A percentile compares a stretch with the other conserved stretches of the same genome.
Conservation (phyloP, 768 basidiomycete species). For the Rossbeevera mucosa region DNA sequence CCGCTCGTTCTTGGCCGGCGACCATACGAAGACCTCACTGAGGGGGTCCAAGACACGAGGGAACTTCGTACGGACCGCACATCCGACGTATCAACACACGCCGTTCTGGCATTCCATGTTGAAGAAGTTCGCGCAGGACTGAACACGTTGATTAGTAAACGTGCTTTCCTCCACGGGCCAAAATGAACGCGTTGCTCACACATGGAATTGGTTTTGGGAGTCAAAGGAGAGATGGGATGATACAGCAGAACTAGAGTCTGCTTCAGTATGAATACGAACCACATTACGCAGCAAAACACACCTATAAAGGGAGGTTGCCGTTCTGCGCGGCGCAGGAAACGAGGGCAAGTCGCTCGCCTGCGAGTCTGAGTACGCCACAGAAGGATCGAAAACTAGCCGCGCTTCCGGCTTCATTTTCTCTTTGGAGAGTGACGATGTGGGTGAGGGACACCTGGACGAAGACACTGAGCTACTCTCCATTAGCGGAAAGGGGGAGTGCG, state of each 20-base stretch:
- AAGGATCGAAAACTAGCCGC: slow-evolving; percentile 41
- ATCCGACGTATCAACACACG: slow-evolving; percentile 3
- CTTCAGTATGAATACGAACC: slow-evolving; percentile 2
- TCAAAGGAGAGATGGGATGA: slow-evolving; percentile 40
- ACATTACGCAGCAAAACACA: slow-evolving; percentile 23
- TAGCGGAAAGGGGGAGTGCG: background rate
- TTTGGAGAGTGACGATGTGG: background rate
- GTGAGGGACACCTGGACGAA: slow-evolving; percentile 21
- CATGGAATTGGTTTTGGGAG: slow-evolving; percentile 11
- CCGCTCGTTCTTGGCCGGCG: background rate
- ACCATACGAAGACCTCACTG: background rate
- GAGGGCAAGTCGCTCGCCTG: slow-evolving; percentile 5
- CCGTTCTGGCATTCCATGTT: background rate
- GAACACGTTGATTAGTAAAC: background rate
- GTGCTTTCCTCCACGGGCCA: background rate
- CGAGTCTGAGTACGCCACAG: slow-evolving; percentile 41
- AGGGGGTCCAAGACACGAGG: slow-evolving; percentile 1
- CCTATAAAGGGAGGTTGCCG: slow-evolving; percentile 54
- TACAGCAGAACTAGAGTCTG: slow-evolving; percentile 44
- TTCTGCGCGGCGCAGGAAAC: slow-evolving; percentile 9
- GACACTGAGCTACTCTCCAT: slow-evolving; percentile 9
- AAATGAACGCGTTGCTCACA: slow-evolving; percentile 18
- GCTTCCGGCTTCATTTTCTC: slow-evolving; percentile 6
- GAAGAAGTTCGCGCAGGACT: slow-evolving; percentile 12
- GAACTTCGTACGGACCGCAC: background rate